Evolutionary conservation across 140 eudicot species (phyloP), one percentile per base, ranked within the genome.

Genomic region (Ambrosia hybrid): DNA sequence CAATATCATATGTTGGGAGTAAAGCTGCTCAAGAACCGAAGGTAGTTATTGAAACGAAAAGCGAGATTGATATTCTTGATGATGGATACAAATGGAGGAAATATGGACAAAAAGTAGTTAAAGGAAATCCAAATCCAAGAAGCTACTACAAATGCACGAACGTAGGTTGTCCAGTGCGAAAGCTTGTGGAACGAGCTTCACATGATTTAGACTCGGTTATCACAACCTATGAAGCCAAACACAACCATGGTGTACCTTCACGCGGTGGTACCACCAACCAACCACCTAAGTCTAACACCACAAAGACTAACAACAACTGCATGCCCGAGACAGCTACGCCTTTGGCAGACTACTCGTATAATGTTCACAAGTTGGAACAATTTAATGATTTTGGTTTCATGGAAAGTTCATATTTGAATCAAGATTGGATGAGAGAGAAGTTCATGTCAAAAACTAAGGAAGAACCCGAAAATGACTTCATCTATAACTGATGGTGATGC

Each of bases 61-160:
- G 99, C 49, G 89, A 88, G 34, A 82, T 88, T 36, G 99, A 90
- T 76, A 81, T 94, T 55, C 92, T 94, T 33, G 97, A 90, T 58
- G 99, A 94, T 68, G 97, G 99, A 7, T 94, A 86, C 74, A 83
- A 88, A 68, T 94, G 99, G 99, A 90, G 96, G 73, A 94, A 94
- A 80, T 94, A 94, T 12, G 99, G 99, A 9, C 97, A 90, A 76
- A 90, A 94, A 71, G 96, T 90, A 68, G 97, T 94, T 4, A 94
- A 90, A 82, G 97, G 96, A 45, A 94, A 94, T 56, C 95, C 97
- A 14, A 94, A 94, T 74, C 99, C 99, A 21, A 82, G 96, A 89
- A 94, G 96, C 83, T 94, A 94, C 83, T 94, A 94, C 89, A 90
- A 90, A 51, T 94, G 99, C 80, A 90, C 97, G n/a, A 81, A 56